Evolutionary conservation across 148 eudicot species (phyloP).

Genomic region (Rhododendron henanense): DNA sequence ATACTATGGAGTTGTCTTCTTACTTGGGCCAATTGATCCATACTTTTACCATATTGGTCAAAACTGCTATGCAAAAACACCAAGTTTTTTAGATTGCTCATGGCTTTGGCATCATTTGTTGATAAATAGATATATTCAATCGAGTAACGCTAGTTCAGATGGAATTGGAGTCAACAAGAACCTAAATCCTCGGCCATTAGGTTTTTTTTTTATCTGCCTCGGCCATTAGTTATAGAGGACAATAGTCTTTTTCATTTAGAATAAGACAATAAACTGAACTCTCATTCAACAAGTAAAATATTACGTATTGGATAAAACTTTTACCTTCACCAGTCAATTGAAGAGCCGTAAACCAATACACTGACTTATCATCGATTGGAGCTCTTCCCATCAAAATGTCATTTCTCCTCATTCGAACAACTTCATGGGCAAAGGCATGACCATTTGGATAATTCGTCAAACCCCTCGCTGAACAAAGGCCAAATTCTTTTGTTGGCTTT

Average conservation of each 20-base stretch:
- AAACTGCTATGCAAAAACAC: background rate
- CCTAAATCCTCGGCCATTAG: background rate
- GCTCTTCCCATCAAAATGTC: conserved; percentile 27
- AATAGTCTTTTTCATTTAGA: background rate
- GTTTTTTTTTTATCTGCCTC: background rate
- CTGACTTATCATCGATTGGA: conserved; percentile 37
- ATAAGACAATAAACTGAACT: background rate
- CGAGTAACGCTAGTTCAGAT: background rate
- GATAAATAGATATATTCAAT: background rate
- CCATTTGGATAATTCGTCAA: conserved; percentile 43
- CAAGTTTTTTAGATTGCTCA: background rate
- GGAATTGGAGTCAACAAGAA: background rate
- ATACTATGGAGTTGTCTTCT: background rate
- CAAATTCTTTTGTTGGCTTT: conserved; percentile 29
- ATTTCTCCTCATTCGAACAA: conserved; percentile 25
- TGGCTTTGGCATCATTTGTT: background rate
- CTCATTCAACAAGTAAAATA: background rate
- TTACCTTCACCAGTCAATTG: conserved; percentile 1
- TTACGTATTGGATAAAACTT: background rate
- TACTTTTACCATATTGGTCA: background rate
- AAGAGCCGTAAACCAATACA: conserved; percentile 35
- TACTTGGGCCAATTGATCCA: background rate
- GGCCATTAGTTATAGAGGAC: background rate
- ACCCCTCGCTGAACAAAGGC: conserved; percentile 30
- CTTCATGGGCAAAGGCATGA: conserved; percentile 34